Conservation (phyloP, 192 early-diverging fungal genomes). For the Phycomyces blakesleeanus region DNA sequence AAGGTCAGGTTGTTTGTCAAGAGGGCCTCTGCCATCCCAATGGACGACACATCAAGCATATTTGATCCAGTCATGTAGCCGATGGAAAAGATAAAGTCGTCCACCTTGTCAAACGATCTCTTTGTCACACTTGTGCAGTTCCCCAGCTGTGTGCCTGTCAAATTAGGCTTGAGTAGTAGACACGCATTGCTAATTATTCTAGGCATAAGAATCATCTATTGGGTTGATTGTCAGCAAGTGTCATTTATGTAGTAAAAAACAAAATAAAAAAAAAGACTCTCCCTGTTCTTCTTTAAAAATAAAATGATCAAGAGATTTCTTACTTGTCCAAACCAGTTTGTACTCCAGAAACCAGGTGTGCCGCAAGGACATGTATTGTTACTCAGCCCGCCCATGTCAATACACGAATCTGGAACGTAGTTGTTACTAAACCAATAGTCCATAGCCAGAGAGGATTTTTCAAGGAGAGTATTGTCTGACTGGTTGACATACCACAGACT, state of each 20-base stretch:
- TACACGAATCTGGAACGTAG: constrained; percentile 10
- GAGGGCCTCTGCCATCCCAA: constrained; percentile 7
- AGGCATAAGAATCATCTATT: constrained; percentile 19
- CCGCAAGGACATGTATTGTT: constrained; percentile 31
- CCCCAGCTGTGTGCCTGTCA: background rate
- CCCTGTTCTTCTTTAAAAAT: constrained; percentile 2
- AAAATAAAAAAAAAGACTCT: too few species aligned
- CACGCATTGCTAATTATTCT: constrained; percentile 12
- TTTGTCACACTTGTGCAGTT: constrained; percentile 13
- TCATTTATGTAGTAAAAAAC: background rate
- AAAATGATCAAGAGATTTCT: constrained; percentile 2
- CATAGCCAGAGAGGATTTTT: constrained; percentile 10
- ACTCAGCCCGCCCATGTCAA: constrained; percentile 19
- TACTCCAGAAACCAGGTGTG: constrained; percentile 30
- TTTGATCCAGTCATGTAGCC: constrained; percentile 25
- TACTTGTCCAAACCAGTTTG: constrained; percentile 32
- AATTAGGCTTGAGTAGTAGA: constrained; percentile 12
- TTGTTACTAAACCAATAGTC: constrained; percentile 27
- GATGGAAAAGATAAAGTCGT: constrained; percentile 14
- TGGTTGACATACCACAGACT: constrained; percentile 10
- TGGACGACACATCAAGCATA: constrained; percentile 18
- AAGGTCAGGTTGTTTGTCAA: constrained; percentile 20
- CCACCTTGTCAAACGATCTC: constrained; percentile 9
- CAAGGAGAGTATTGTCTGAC: constrained; percentile 8
- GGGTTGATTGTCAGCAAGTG: background rate